Base-by-base conservation (phyloP, 345 rosid species). In the Brassica incana region DNA sequence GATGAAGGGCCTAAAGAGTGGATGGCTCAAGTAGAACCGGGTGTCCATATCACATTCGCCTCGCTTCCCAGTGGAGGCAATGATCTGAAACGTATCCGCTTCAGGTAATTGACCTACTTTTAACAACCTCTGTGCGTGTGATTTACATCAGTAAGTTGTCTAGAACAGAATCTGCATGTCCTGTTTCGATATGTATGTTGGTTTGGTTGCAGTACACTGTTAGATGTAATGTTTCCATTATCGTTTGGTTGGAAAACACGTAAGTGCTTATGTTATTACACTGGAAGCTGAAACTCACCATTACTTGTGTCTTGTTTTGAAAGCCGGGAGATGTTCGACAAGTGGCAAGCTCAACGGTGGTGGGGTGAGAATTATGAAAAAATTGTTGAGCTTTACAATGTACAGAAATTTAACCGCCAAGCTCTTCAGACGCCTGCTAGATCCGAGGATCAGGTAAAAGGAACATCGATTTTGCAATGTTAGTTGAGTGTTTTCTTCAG, bases 1-100 rank as follows among this genome's bases (percentile, higher is more conserved):
- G 93, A 92, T 50, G 95, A 95, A 72, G 91, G 84, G 75, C 86
- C 94, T 20, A 92, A 95, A 82, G 99, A 95, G 67, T 95, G 99
- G 99, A 91, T 95, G 98, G 98, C 99, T 35, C 99, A 92, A 84
- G 99, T 95, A 30, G 99, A 95, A 83, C 99, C 99, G 0, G 99
- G 99, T n/a, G 97, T 95, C 75, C 25, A 23, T 23, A 23, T 23
- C 25, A 23, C 25, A 23, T 95, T 95, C 16, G 88, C 90, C 67
- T 90, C 99, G 16, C 96, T 92, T 62, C 97, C 98, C 6, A 87
- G 78, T 29, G 99, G 98, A 0, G 99, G 99, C 48, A 95, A 95
- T 74, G 97, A 95, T 85, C 91, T 95, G 0, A 93, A 91, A 81
- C 88, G 99, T 3, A 92, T 94, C 76, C 97, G 98, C 14, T 94